Percentiles rank a stretch among this genome's conserved stretches.
phyloP scores from a whole-genome alignment of 345 rosid genomes.

The Microthlaspi erraticum region DNA sequence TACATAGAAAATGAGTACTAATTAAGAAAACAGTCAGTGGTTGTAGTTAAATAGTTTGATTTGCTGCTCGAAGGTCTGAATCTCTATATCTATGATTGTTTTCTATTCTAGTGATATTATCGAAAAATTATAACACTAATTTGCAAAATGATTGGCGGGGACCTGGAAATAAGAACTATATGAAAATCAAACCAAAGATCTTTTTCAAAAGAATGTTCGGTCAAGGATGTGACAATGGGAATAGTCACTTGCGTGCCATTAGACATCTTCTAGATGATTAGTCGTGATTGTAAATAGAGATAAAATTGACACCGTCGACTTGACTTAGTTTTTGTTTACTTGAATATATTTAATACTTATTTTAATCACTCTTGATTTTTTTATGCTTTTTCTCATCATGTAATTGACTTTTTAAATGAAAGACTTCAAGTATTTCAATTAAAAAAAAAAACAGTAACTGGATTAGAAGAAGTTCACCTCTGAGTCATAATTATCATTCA shows the following conservation, averaged over 20 bases:
- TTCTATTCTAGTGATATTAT: neutral
- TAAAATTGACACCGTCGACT: neutral
- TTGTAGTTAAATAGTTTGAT: neutral
- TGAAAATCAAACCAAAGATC: too few species aligned
- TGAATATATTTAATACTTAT: neutral
- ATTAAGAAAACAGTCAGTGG: too few species aligned
- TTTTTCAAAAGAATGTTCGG: neutral
- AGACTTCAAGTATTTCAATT: neutral
- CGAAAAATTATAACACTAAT: neutral
- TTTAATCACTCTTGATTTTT: neutral
- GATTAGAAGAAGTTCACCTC: neutral
- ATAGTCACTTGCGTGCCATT: constrained; percentile 26
- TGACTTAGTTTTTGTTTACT: neutral
- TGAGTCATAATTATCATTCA: constrained; percentile 4
- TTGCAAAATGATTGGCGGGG: constrained; percentile 27
- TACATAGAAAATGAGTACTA: too few species aligned
- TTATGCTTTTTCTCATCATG: neutral
- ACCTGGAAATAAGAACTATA: constrained; percentile 3
- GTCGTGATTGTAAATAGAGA: constrained; percentile 10
- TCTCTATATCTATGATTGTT: neutral
- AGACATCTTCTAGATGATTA: constrained; percentile 5
- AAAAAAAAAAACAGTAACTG: neutral
- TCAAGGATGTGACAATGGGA: constrained; percentile 1
- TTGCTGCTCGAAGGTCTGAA: neutral
- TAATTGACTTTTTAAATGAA: neutral